Base-by-base conservation (phyloP, 805 yeast genomes). In the Yamadazyma takamatsuzukensis region DNA sequence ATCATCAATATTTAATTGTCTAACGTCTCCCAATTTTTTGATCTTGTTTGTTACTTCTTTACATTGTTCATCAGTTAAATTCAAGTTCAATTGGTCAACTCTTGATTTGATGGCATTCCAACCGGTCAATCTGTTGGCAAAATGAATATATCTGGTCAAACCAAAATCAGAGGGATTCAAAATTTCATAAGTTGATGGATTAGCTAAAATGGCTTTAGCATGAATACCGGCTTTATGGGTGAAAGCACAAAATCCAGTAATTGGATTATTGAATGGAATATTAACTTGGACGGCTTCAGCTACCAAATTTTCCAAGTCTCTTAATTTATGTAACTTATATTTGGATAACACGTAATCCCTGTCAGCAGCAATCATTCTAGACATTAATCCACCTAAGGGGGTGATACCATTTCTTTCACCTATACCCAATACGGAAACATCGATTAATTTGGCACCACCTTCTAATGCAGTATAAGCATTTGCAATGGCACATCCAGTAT, bases 371-470 rank as follows among this genome's bases (percentile, higher is more conserved):
- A 74, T 74, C 80, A 74, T 74, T 60, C 80, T 63, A 28, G 79
- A 78, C 76, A 74, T 74, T 44, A 74, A 67, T 17, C 78, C 80
- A 45, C 80, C 79, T 46, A 74, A 60, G 27, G 80, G 78, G 16
- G 77, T 74, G 46, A 74, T 74, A 50, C 80, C 80, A 55, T 74
- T 74, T 65, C 80, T 68, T 59, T 74, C 80, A 55, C 80, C 80
- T 39, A 74, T 74, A 44, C 80, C 80, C 49, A 74, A 67, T 15
- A 74, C 77, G 27, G 77, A 72, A 5, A 74, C 75, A 47, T 74
- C 80, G 35, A 74, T 73, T 51, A 64, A 68, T 55, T 71, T 73
- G 28, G 79, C 79, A 45, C 80, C 80, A 9, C 76, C 80, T 56
- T 74, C 80, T 49, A 74, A 67, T 14, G 80, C 80, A 32, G 80